Evolutionary conservation across 1,284 basidiomycete genomes (phyloP), one percentile per base, ranked within the genome.

Genomic region (Erythrobasidium hasegawianum): DNA sequence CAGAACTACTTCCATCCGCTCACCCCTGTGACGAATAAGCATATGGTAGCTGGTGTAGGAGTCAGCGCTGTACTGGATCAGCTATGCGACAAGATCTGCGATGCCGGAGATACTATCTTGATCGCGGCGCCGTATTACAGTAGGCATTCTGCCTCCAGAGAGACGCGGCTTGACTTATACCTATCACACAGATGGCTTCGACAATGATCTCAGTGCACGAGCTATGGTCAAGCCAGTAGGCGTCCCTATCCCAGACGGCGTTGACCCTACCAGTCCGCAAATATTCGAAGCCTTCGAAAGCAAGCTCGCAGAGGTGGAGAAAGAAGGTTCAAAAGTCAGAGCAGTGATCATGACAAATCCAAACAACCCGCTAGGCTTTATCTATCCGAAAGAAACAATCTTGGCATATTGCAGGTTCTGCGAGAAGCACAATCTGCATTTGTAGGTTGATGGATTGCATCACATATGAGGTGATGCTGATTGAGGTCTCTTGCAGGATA

Each of bases 371-470:
- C 72, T 78, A 0, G 79, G 73, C 18, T 72, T 73, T 66, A 68
- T 65, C 45, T 73, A 80, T 68, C 67, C 77, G 2, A 75, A 76
- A 13, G 75, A 78, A 22, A 78, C 78, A 1, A 73, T 81, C 1
- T 69, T 80, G 8, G 78, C 72, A 10, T 81, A 80, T 67, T 75
- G 75, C 43, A 72, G 71, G 3, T 79, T 81, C 68, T 80, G 79
- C 59, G 76, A 81, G 66, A 74, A 77, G 64, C 76, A 76, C 62
- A 76, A 79, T 69, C 69, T 81, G 7, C 79, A 78, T 64, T 72
- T 80, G 65, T 68, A 27, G 1, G 68, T 47, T 26, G 61, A 39
- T 18, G 13, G 45, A 22, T 20, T 18, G 13, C 24, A 16, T 11
- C 41, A 14, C 29, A 18, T 20, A n/a, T n/a, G n/a, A n/a, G 33